Evolutionary conservation across 1,284 basidiomycete species (phyloP).

Genomic region (Boletus albobrunnescens): DNA sequence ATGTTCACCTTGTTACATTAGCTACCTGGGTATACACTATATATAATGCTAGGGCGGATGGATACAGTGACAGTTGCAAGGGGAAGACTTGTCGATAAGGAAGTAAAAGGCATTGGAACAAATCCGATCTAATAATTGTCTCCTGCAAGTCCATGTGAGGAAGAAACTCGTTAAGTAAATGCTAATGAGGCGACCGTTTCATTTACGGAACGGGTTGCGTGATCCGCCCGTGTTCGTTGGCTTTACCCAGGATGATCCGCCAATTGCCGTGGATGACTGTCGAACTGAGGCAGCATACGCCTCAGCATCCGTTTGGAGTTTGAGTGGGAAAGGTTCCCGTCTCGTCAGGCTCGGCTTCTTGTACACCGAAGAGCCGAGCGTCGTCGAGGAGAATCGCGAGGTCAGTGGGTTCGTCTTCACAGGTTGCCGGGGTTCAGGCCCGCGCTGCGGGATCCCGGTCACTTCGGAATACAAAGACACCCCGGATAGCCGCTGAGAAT

Average conservation of each 20-base stretch:
- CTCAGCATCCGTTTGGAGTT: conserved; percentile 53
- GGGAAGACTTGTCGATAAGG: conserved; percentile 3
- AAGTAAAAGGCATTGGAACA: conserved; percentile 3
- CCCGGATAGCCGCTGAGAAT: conserved; percentile 42
- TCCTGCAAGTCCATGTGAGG: conserved; percentile 20
- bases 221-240: conserved; percentile 41
- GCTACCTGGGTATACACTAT: conserved; percentile 13
- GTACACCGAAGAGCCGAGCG: conserved; percentile 32
- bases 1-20: conserved; percentile 24
- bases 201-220: conserved; percentile 48
- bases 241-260: conserved; percentile 29
- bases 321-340: conserved; percentile 27
- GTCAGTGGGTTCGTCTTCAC: conserved; percentile 46
- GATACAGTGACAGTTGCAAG: conserved; percentile 27
- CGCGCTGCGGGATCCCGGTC: conserved; percentile 55
- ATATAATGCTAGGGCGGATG: conserved; percentile 12
- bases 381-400: conserved; percentile 47
- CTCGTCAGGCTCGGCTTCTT: conserved; percentile 24
- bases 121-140: conserved; percentile 21
- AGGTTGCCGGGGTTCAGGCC: conserved; percentile 65
- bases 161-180: conserved; percentile 9
- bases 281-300: conserved; percentile 50
- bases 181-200: conserved; percentile 17
- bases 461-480: conserved; percentile 65
- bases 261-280: conserved; percentile 22